These are phyloP conservation scores for Nemania abortiva DNA, from an alignment of 2,329 filamentous ascomycete species.

Conservation along the genomic window DNA sequence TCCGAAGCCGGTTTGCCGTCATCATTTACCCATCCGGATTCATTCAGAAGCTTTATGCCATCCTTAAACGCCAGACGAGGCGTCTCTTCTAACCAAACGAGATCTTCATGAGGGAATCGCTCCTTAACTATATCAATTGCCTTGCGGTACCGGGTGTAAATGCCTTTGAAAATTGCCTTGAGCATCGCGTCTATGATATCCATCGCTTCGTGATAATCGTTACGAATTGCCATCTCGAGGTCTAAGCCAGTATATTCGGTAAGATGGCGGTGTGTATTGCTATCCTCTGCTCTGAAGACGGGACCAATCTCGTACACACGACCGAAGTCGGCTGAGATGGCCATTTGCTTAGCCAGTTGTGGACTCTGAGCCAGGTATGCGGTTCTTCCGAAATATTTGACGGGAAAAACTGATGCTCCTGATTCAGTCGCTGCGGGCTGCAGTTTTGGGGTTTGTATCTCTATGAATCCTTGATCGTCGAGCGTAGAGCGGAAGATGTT, in stretches of 20 bases:
- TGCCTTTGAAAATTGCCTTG: constrained; percentile 80
- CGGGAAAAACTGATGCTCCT: constrained; percentile 89
- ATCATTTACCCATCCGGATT: constrained; percentile 81
- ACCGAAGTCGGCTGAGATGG: constrained; percentile 88
- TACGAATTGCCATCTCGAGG: constrained; percentile 90
- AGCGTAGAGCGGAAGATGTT: constrained; percentile 83
- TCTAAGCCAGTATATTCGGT: constrained; percentile 95
- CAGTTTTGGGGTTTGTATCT: constrained; percentile 94
- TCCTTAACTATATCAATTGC: constrained; percentile 85
- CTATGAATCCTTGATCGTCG: constrained; percentile 82
- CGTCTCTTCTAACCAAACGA: constrained; percentile 88
- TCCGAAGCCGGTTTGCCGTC: constrained; percentile 77
- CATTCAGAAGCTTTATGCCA: constrained; percentile 82
- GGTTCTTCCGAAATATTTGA: constrained; percentile 89
- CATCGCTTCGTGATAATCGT: constrained; percentile 90
- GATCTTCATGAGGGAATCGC: constrained; percentile 86
- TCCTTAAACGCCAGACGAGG: constrained; percentile 84
- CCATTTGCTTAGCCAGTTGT: constrained; percentile 93
- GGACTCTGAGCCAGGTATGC: constrained; percentile 93
- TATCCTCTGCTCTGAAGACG: constrained; percentile 95
- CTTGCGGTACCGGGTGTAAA: constrained; percentile 74
- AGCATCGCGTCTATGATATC: constrained; percentile 82
- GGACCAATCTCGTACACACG: constrained; percentile 90
- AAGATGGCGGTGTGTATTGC: constrained; percentile 93
- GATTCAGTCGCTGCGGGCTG: constrained; percentile 92